Evolutionary conservation across 2,329 filamentous ascomycete species (phyloP).

Genomic region (Podosphaera leucotricha): DNA sequence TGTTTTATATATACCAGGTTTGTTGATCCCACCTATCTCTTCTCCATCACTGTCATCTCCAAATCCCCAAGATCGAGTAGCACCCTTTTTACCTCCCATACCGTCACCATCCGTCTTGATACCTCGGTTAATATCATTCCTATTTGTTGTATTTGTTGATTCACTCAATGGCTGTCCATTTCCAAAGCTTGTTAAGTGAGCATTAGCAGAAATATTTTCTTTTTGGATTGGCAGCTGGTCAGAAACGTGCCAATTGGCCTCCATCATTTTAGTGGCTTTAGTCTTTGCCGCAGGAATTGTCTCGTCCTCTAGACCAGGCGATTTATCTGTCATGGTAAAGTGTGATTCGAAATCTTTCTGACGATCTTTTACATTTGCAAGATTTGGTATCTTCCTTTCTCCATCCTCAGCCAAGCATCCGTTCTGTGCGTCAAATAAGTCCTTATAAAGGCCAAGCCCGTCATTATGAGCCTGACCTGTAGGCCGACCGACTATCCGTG

Average conservation of each 20-base stretch:
- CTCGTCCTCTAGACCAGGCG: slow-evolving; percentile 23
- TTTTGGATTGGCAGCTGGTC: slow-evolving; percentile 31
- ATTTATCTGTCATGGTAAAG: slow-evolving; percentile 51
- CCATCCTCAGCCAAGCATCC: slow-evolving; percentile 8
- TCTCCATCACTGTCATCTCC: slow-evolving; percentile 27
- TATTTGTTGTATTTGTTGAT: slow-evolving; percentile 8
- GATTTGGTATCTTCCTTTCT: slow-evolving; percentile 14
- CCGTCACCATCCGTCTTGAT: slow-evolving; percentile 27
- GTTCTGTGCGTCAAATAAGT: slow-evolving; percentile 39
- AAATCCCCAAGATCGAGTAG: slow-evolving; percentile 27
- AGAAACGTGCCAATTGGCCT: slow-evolving; percentile 34
- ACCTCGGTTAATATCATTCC: slow-evolving; percentile 8
- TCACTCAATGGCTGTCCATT: slow-evolving; percentile 10
- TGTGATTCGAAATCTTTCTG: slow-evolving; percentile 57
- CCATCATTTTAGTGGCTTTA: slow-evolving; percentile 53
- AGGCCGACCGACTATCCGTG: slow-evolving; percentile 22
- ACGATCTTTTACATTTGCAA: slow-evolving; percentile 51
- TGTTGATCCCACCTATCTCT: slow-evolving; percentile 10
- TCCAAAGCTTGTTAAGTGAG: slow-evolving; percentile 6
- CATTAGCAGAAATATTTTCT: slow-evolving; percentile 11
- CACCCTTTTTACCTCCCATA: slow-evolving; percentile 13
- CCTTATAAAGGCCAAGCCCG: slow-evolving; percentile 50
- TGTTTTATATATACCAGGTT: slow-evolving; percentile 10
- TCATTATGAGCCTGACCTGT: slow-evolving; percentile 39
- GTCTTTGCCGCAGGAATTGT: slow-evolving; percentile 30